phyloP scores from a whole-genome alignment of 2,329 filamentous ascomycete species.

The Dothideomycetidae sp. region DNA sequence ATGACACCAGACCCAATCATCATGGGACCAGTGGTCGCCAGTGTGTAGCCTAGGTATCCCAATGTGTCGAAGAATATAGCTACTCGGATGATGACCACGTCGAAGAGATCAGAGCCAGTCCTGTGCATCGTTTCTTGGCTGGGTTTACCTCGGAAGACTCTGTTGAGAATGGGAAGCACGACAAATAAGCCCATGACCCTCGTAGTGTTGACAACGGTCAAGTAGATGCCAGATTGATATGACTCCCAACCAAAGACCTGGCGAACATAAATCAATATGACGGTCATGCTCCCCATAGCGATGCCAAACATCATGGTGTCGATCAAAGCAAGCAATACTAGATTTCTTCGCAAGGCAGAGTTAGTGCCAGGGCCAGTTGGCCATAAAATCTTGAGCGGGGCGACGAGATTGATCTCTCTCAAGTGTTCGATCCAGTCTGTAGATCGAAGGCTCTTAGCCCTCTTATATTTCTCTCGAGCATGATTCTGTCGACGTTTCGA shows the following conservation, averaged over 20 bases:
- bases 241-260: slow-evolving; percentile 72
- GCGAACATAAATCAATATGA: slow-evolving; percentile 72
- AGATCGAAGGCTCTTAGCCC: slow-evolving; percentile 22
- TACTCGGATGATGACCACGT: slow-evolving; percentile 60
- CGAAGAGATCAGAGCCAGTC: slow-evolving; percentile 63
- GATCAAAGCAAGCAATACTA: slow-evolving; percentile 65
- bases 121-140: slow-evolving; percentile 27
- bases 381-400: slow-evolving; percentile 62
- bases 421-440: slow-evolving; percentile 32
- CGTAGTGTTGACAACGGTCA: slow-evolving; percentile 63
- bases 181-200: slow-evolving; percentile 64
- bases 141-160: slow-evolving; percentile 51
- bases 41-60: slow-evolving; percentile 61
- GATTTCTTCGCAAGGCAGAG: slow-evolving; percentile 54
- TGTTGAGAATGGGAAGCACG: slow-evolving; percentile 62
- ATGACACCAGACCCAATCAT: slow-evolving; percentile 61
- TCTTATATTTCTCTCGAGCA: slow-evolving; percentile 54
- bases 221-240: slow-evolving; percentile 63
- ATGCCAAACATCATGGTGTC: slow-evolving; percentile 74
- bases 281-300: slow-evolving; percentile 65
- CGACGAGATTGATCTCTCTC: slow-evolving; percentile 49
- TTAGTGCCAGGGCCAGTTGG: slow-evolving; percentile 53
- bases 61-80: slow-evolving; percentile 63
- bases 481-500: slow-evolving; percentile 54
- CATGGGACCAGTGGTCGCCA: slow-evolving; percentile 45